Percentiles rank a stretch among this genome's conserved stretches.
These are phyloP conservation scores for Oryza glumipatula DNA, from an alignment of 176 grass and related monocot genomes.

Conservation along the genomic window DNA sequence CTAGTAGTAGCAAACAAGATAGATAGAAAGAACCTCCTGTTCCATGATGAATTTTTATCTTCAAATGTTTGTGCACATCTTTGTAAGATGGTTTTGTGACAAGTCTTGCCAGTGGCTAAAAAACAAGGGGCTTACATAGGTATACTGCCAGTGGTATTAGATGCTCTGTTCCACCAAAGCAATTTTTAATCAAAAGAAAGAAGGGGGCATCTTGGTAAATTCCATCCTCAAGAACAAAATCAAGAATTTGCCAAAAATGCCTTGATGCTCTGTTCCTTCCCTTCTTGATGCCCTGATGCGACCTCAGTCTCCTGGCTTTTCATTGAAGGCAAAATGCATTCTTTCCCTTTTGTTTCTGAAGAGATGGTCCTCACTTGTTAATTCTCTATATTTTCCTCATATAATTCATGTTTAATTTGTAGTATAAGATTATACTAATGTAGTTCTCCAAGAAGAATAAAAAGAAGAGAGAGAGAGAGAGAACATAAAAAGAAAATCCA, in stretches of 20 bases:
- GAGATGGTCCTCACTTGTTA: neutral
- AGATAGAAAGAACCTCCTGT: neutral
- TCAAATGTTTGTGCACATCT: neutral
- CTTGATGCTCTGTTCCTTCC: neutral
- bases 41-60: neutral
- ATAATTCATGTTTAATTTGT: neutral
- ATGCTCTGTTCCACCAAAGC: constrained; percentile 23
- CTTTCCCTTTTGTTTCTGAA: constrained; percentile 3
- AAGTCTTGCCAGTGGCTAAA: neutral
- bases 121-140: neutral
- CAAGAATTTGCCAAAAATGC: neutral
- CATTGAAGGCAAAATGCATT: neutral
- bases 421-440: neutral
- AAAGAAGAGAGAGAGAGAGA: neutral
- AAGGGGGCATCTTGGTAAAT: neutral
- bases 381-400: neutral
- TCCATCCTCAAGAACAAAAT: neutral
- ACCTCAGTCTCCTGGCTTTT: neutral
- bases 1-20: neutral
- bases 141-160: constrained; percentile 12
- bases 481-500: neutral
- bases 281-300: neutral
- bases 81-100: neutral
- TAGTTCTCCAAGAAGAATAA: neutral
- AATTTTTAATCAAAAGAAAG: neutral